Percentiles rank a stretch among this genome's conserved stretches.
These are phyloP conservation scores for Candida insectorum DNA, from an alignment of 805 yeast genomes.

Conservation along the genomic window DNA sequence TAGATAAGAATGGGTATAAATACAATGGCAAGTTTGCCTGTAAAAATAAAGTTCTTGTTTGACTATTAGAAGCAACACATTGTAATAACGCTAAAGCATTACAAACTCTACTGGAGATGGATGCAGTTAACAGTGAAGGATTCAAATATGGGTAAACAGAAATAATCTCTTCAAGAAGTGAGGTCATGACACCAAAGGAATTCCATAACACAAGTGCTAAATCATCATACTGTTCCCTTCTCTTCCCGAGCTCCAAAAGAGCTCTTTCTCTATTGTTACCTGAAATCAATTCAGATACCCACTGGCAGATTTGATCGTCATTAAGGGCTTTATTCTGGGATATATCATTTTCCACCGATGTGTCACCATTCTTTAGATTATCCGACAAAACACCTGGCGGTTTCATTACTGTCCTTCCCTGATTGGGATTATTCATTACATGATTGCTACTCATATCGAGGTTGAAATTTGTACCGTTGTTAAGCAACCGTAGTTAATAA, in stretches of 20 bases:
- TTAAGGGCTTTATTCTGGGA: slow-evolving; percentile 21
- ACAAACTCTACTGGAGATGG: slow-evolving; percentile 90
- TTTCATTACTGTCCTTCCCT: no score
- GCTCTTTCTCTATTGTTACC: slow-evolving; percentile 95
- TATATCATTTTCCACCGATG: neutral
- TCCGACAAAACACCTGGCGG: no score
- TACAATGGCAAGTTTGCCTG: slow-evolving; percentile 91
- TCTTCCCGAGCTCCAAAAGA: slow-evolving; percentile 84
- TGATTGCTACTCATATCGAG: no score
- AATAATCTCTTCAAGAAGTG: slow-evolving; percentile 82
- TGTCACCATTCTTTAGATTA: no score
- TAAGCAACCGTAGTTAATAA: no score
- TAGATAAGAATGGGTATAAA: slow-evolving; percentile 88
- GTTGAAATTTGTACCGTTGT: no score
- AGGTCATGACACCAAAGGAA: slow-evolving; percentile 94
- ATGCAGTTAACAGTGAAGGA: slow-evolving; percentile 81
- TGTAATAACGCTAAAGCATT: slow-evolving; percentile 92
- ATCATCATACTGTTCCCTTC: slow-evolving; percentile 92
- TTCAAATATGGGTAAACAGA: slow-evolving; percentile 85
- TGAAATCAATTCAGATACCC: slow-evolving; percentile 86
- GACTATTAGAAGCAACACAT: slow-evolving; percentile 94
- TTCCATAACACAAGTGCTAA: slow-evolving; percentile 92
- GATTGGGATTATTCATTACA: no score
- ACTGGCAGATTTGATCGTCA: slow-evolving; percentile 80
- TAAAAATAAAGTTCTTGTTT: slow-evolving; percentile 79